A percentile compares a stretch with the other conserved stretches of the same genome.
Conservation (phyloP, 2,329 filamentous ascomycete genomes). For the Alternaria tenuissima region DNA sequence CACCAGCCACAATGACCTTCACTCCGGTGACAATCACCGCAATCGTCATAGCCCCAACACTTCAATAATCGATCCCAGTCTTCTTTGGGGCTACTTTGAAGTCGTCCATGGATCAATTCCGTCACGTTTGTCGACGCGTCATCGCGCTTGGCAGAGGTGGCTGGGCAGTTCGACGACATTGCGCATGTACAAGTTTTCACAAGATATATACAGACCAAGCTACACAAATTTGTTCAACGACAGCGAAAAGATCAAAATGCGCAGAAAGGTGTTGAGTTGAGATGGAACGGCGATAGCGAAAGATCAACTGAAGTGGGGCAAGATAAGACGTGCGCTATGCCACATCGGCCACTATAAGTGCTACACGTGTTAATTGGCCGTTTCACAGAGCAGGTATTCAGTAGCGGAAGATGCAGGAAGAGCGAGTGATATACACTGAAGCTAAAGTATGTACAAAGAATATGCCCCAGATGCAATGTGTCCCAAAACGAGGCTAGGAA, state of each 20-base stretch:
- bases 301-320: conserved; percentile 12
- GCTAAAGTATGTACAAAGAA: conserved; percentile 28
- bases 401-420: not conserved
- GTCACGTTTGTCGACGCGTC: conserved; percentile 30
- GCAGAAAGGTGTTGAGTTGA: not conserved
- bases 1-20: conserved; percentile 55
- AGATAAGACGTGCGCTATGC: conserved; percentile 15
- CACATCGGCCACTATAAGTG: conserved; percentile 4
- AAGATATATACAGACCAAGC: not conserved
- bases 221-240: not conserved
- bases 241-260: not conserved
- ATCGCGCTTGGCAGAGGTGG: conserved; percentile 6
- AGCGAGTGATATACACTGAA: conserved; percentile 13
- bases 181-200: not conserved
- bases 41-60: conserved; percentile 48
- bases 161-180: conserved; percentile 28
- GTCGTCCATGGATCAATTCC: conserved; percentile 33
- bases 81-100: conserved; percentile 40
- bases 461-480: conserved; percentile 1
- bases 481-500: not conserved
- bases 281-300: not conserved
- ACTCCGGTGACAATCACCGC: conserved; percentile 49
- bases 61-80: conserved; percentile 41
- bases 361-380: not conserved
- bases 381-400: not conserved